Evolutionary conservation across 441 rosid species (phyloP).

Genomic region (Manihot esculenta): DNA sequence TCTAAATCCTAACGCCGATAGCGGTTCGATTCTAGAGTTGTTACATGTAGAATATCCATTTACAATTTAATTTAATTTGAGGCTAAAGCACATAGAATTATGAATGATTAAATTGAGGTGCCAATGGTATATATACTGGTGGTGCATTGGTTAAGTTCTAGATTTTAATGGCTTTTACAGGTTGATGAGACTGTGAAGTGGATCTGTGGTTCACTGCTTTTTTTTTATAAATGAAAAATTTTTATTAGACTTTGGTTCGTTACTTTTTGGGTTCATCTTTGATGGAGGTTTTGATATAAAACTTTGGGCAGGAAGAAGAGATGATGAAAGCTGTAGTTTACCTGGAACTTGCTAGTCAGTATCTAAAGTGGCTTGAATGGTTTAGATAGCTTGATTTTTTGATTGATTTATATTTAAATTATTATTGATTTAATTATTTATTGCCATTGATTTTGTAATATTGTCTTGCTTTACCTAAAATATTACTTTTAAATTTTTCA

Average conservation of each 20-base stretch:
- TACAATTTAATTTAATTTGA: not conserved
- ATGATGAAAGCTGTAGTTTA: conserved; percentile 71
- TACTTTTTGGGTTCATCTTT: not conserved
- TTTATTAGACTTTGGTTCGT: conserved; percentile 2
- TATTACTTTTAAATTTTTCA: too few relatives aligned
- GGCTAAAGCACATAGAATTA: not conserved
- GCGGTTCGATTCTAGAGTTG: too few relatives aligned
- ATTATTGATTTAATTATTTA: too few relatives aligned
- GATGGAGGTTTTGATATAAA: conserved; percentile 16
- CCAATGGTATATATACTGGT: not conserved
- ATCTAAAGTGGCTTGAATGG: too few relatives aligned
- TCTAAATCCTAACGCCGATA: too few relatives aligned
- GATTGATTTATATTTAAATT: too few relatives aligned
- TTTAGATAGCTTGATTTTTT: too few relatives aligned
- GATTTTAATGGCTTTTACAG: not conserved
- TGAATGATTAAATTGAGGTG: not conserved
- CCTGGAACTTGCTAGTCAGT: conserved; percentile 85
- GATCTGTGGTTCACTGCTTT: not conserved
- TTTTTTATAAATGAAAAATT: not conserved
- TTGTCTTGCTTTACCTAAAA: too few relatives aligned
- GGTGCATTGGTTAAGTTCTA: not conserved
- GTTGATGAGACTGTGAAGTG: not conserved
- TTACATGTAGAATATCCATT: too few relatives aligned
- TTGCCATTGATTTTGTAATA: too few relatives aligned
- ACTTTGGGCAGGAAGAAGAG: conserved; percentile 64